These are phyloP conservation scores for Torrubiellomyces zombiae DNA, from an alignment of 2,329 filamentous ascomycete genomes.

Conservation along the genomic window DNA sequence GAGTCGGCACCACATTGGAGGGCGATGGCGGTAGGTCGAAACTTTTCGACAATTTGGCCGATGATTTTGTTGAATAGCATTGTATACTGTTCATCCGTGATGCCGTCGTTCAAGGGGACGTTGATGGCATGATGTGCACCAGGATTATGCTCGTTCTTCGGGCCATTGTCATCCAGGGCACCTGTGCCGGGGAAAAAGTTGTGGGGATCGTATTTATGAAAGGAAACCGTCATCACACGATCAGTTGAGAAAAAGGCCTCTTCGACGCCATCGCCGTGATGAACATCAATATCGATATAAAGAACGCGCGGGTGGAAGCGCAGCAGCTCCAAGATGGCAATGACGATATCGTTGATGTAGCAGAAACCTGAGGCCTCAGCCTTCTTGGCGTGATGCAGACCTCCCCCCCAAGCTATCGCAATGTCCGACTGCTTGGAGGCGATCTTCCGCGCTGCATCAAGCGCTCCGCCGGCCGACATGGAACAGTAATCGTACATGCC, in stretches of 20 bases:
- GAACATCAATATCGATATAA: conserved; percentile 89
- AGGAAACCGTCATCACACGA: conserved; percentile 81
- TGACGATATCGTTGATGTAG: conserved; percentile 97
- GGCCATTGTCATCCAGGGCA: conserved; percentile 71
- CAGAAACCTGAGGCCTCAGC: conserved; percentile 90
- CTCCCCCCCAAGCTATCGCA: conserved; percentile 94
- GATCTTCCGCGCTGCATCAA: conserved; percentile 82
- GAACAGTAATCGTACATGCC: conserved; percentile 92
- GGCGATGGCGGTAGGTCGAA: conserved; percentile 80
- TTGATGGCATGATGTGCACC: conserved; percentile 84
- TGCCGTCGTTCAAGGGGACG: conserved; percentile 77
- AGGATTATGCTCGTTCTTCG: conserved; percentile 65
- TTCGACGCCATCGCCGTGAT: conserved; percentile 82
- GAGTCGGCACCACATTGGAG: conserved; percentile 94
- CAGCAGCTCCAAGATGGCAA: conserved; percentile 78
- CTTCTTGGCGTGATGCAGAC: conserved; percentile 91
- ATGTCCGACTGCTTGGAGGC: conserved; percentile 80
- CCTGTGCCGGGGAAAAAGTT: conserved; percentile 85
- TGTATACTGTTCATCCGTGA: conserved; percentile 79
- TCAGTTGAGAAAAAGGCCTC: conserved; percentile 84
- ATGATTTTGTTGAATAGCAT: conserved; percentile 73
- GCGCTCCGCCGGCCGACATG: conserved; percentile 76
- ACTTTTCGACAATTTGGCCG: conserved; percentile 60
- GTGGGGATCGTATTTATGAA: conserved; percentile 83
- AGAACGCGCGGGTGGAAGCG: conserved; percentile 70